Evolutionary conservation across 805 yeast species (phyloP).

Genomic region (Yarrowia sp.): DNA sequence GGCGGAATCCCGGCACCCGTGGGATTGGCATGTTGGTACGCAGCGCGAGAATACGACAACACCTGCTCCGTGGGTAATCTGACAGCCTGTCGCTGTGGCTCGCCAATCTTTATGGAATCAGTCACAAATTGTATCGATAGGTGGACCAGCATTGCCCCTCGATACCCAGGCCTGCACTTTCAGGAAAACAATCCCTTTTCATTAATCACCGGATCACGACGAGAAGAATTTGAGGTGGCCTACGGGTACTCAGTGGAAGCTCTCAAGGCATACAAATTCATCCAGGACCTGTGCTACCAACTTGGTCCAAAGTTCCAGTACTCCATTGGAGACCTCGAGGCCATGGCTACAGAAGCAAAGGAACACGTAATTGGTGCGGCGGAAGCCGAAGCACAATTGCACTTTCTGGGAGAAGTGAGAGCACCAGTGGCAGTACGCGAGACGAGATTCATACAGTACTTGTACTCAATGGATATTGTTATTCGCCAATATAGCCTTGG

Average conservation of each 20-base stretch:
- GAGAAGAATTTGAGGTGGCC: background rate
- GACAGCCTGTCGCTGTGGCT: slow-evolving; percentile 7
- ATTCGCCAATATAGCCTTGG: slow-evolving; percentile 13
- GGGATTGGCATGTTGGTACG: slow-evolving; percentile 21
- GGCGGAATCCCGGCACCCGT: slow-evolving; percentile 8
- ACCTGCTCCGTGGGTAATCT: slow-evolving; percentile 10
- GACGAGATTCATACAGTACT: slow-evolving; percentile 9
- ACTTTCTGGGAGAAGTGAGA: slow-evolving; percentile 6
- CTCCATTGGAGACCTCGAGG: background rate
- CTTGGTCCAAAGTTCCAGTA: background rate
- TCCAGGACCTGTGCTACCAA: slow-evolving; percentile 9
- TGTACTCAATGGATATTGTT: slow-evolving; percentile 10
- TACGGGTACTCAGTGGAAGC: slow-evolving; percentile 8
- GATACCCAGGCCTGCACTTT: slow-evolving; percentile 6
- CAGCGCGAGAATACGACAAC: slow-evolving; percentile 17
- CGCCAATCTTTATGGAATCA: slow-evolving; percentile 9
- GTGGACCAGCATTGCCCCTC: slow-evolving; percentile 6
- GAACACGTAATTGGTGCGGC: background rate
- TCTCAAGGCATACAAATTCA: slow-evolving; percentile 13
- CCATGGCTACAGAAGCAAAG: background rate
- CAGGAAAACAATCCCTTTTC: slow-evolving; percentile 17
- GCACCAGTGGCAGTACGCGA: slow-evolving; percentile 5
- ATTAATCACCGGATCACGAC: background rate
- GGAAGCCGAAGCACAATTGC: slow-evolving; percentile 7
- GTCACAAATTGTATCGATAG: slow-evolving; percentile 8